Base-by-base conservation (phyloP, 176 grass and related monocot species). In the Eremochloa ophiuroides region DNA sequence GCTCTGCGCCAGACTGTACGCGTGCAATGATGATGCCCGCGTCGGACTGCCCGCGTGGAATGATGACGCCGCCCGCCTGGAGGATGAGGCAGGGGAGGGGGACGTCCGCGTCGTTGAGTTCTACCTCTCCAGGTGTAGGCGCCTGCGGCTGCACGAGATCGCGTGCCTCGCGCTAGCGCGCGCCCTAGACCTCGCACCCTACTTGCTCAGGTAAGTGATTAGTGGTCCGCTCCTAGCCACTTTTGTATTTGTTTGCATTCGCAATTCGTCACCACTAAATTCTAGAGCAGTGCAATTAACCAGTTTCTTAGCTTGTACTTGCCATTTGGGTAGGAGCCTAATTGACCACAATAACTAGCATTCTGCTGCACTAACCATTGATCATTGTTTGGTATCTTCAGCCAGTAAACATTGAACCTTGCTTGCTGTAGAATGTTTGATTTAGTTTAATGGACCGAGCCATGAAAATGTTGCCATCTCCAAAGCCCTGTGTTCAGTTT, bases 91-190 rank as follows among this genome's bases (percentile, higher is more conserved):
- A 2, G 86, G 84, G 53, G 92, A 94, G 71, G 86, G 70, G 62
- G 74, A 91, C 51, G 8, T 55, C 25, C 62, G 74, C 17, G 88
- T 98, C 59, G 56, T 91, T 35, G 90, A 95, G 78, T 98, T 98
- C 85, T 98, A 98, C 88, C 80, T 91, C 20, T 84, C 70, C 5
- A 85, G 84, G 72, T 71, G 71, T n/a, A 98, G 90, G 74, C 86
- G 90, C 53, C 69, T 98, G 75, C 83, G 95, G 86, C 92, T 98
- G 75, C 95, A 95, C 78, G 95, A 98, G 79, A 38, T 93, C 56
- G 79, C 86, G 35, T 93, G 88, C 40, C 84, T 93, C 39, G 92
- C 90, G 23, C 86, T 98, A 10, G 83, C 88, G 44, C 88, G 88
- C 15, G 75, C 88, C 5, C 85, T 98, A 44, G 95, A 98, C 84